phyloP scores from a whole-genome alignment of 345 rosid species.

The Gossypium arboreum region DNA sequence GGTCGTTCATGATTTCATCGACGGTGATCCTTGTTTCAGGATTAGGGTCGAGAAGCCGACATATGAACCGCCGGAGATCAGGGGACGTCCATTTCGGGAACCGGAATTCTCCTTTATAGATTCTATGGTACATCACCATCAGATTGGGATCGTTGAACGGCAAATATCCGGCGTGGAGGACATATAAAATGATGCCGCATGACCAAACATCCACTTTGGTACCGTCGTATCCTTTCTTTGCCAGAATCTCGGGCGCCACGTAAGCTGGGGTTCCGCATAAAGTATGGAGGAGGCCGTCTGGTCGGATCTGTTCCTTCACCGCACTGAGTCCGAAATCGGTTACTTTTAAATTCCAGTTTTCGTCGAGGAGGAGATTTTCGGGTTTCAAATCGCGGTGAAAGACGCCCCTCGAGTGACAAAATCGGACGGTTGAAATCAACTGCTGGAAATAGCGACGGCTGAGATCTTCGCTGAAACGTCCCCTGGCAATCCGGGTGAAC shows the following conservation, averaged over 20 bases:
- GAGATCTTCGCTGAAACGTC: slow-evolving; percentile 80
- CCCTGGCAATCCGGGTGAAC: slow-evolving; percentile 59
- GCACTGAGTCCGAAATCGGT: slow-evolving; percentile 95
- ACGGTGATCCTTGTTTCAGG: slow-evolving; percentile 73
- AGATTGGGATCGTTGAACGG: slow-evolving; percentile 80
- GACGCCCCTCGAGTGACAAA: slow-evolving; percentile 78
- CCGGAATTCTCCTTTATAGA: slow-evolving; percentile 73
- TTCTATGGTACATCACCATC: slow-evolving; percentile 82
- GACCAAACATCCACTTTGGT: slow-evolving; percentile 88
- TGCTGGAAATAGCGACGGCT: slow-evolving; percentile 89
- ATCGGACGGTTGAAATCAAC: slow-evolving; percentile 69
- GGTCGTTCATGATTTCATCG: slow-evolving; percentile 59
- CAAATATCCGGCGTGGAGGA: slow-evolving; percentile 75
- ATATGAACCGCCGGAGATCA: slow-evolving; percentile 47
- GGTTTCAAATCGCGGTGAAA: slow-evolving; percentile 90
- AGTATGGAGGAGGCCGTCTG: slow-evolving; percentile 81
- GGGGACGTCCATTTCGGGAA: slow-evolving; percentile 92
- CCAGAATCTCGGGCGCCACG: slow-evolving; percentile 89
- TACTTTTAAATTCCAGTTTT: slow-evolving; percentile 63
- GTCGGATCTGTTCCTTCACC: slow-evolving; percentile 49
- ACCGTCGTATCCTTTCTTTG: slow-evolving; percentile 91
- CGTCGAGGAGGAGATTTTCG: slow-evolving; percentile 87
- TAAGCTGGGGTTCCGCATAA: slow-evolving; percentile 92
- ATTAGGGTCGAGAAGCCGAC: slow-evolving; percentile 65
- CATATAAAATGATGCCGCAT: slow-evolving; percentile 74